These are phyloP conservation scores for Lenwebbia sp. DNA, from an alignment of 345 rosid species.

Conservation along the genomic window DNA sequence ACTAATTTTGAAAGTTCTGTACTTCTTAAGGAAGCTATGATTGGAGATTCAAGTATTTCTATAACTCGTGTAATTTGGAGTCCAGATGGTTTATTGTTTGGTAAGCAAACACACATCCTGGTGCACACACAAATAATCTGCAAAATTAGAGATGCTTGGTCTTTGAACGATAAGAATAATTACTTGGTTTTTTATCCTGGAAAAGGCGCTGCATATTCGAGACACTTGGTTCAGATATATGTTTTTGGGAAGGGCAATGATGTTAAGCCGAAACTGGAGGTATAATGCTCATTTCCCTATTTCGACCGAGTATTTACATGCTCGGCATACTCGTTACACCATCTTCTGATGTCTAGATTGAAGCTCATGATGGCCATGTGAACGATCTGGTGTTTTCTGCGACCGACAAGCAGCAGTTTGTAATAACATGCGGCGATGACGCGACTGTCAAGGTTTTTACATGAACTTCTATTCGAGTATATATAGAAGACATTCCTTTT, in stretches of 20 bases:
- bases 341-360: constrained; percentile 34
- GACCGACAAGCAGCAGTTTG: constrained; percentile 32
- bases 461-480: background rate
- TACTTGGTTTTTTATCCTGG: background rate
- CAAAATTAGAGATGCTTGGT: background rate
- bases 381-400: constrained; percentile 64
- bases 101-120: constrained; percentile 6
- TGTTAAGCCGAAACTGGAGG: constrained; percentile 29
- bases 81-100: constrained; percentile 43
- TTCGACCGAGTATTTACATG: background rate
- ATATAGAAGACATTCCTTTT: background rate
- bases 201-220: constrained; percentile 41
- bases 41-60: constrained; percentile 27
- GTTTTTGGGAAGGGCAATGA: constrained; percentile 6
- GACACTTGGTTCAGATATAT: constrained; percentile 29
- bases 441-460: constrained; percentile 54
- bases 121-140: background rate
- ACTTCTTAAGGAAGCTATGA: constrained; percentile 20
- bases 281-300: background rate
- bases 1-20: background rate
- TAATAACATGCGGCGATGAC: constrained; percentile 86
- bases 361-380: constrained; percentile 67
- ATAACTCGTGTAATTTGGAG: constrained; percentile 37
- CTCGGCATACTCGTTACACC: background rate
- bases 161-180: background rate